Base-by-base conservation (phyloP, 2,329 filamentous ascomycete genomes). In the Nigrospora sphaerica region DNA sequence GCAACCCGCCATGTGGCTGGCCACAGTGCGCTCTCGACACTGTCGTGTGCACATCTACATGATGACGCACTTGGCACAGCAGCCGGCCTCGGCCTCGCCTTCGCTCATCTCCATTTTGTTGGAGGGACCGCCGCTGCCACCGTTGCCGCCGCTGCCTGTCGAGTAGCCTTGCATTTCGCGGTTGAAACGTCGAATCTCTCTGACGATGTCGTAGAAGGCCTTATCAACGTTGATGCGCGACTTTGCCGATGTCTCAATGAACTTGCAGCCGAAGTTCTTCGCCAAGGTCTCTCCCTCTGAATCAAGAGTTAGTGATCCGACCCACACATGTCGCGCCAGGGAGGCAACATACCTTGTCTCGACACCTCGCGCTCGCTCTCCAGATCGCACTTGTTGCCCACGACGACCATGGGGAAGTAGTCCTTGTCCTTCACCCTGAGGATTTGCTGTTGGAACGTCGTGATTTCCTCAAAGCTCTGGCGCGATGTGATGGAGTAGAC, bases 361-460 rank as follows among this genome's bases (percentile, higher is more conserved):
- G 88, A 86, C 49, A 98, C 93, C 61, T 92, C 87, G 63, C 93
- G 82, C 72, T 98, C 92, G 58, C 77, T 77, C 63, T 96, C 92
- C 67, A 98, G 74, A 88, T 98, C 93, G 73, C 92, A 96, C 79
- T 98, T 98, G 81, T 98, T 98, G 59, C 90, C 93, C 37, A 97
- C 93, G 39, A 98, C 88, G 48, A 97, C 95, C 76, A 98, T 97
- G 58, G 93, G 93, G 76, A 98, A 98, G 69, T 96, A 95, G 72
- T 98, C 93, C 81, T 95, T 97, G 75, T 97, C 93, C 80, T 98
- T 98, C 61, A 98, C 93, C 58, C 93, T 78, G 58, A 98, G 77
- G 65, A 98, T 98, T 72, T 98, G 93, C 77, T 97, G 91, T 71
- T 97, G 91, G 73, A 97, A 97, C 42, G 90, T 95, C 71, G 90